Evolutionary conservation across 257 asterid species (phyloP), one percentile per base, ranked within the genome.

Genomic region (Fraxinus cuspidata): DNA sequence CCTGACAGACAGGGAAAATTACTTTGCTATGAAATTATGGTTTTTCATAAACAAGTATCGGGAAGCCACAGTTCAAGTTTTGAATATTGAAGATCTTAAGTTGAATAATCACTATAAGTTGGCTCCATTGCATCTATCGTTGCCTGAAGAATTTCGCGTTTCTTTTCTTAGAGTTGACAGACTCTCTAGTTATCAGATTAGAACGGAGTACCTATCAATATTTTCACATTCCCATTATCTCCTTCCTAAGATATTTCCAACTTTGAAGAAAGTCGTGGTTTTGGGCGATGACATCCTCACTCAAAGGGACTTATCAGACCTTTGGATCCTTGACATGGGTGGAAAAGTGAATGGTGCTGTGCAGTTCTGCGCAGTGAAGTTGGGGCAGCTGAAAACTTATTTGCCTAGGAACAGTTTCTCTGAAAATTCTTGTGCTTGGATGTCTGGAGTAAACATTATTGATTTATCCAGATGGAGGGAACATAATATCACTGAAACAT

Each of bases 131-230:
- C 89, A 86, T 80, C 87, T 89, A 83, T 88, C 91, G 71, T 83
- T 90, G 87, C 97, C 98, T 83, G 97, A 92, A 81, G 98, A 93
- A 82, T 95, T 85, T 83, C 98, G 96, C 68, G 86, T 95, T 84
- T 91, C 97, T 77, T 86, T 90, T 82, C 93, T 80, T 80, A 85
- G 84, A 81, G 87, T 84, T 79, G 96, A 93, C 81, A 84, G 86
- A 82, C 74, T 79, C 23, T 87, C 97, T 38, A 84, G 87, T 75
- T 70, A 81, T 71, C 86, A 81, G 78, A 82, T 75, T 75, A 87
- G 84, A 86, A 92, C 97, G 32, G 88, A 89, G 82, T 91, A 89
- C 84, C 75, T 95, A 78, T 91, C 99, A 65, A 85, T 90, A 80
- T 90, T 95, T 86, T 85, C 99, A 0, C 91, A 89, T 86, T 85